Percentiles rank a stretch among this genome's conserved stretches.
phyloP scores from a whole-genome alignment of 1,284 basidiomycete genomes.

The Microbotryum intermedium region DNA sequence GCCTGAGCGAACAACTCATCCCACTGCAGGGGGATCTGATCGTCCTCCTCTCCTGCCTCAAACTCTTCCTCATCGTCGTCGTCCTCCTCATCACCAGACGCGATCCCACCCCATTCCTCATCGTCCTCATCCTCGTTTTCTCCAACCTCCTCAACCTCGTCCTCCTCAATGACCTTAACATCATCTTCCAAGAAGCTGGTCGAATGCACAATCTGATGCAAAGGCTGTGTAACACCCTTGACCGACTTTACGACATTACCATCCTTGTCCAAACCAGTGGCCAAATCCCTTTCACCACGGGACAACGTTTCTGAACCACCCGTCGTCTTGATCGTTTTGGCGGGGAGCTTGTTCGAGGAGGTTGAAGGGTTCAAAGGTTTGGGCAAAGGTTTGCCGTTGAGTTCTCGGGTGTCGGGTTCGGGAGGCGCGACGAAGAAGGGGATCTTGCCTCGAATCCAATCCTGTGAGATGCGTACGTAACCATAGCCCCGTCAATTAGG shows the following conservation, averaged over 20 bases:
- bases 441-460: constrained; percentile 95
- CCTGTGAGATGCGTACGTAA: too few species aligned
- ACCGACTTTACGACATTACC: constrained; percentile 43
- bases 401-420: constrained; percentile 37
- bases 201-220: constrained; percentile 50
- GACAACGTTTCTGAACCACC: background rate
- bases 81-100: constrained; percentile 36
- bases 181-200: constrained; percentile 48
- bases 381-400: constrained; percentile 24
- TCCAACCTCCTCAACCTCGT: constrained; percentile 43
- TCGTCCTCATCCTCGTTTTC: constrained; percentile 36
- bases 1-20: constrained; percentile 30
- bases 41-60: constrained; percentile 35
- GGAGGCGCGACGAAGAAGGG: constrained; percentile 47
- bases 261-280: constrained; percentile 32
- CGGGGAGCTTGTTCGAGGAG: constrained; percentile 27
- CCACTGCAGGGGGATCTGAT: constrained; percentile 24
- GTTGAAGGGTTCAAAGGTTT: constrained; percentile 24
- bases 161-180: constrained; percentile 39
- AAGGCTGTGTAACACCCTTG: constrained; percentile 50
- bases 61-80: constrained; percentile 42
- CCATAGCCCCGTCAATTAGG: too few species aligned
- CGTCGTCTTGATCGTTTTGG: constrained; percentile 21
- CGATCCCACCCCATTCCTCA: constrained; percentile 38
- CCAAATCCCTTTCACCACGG: constrained; percentile 1